Conservation (phyloP, 129 eudicot species). For the Oenanthe sinensis region DNA sequence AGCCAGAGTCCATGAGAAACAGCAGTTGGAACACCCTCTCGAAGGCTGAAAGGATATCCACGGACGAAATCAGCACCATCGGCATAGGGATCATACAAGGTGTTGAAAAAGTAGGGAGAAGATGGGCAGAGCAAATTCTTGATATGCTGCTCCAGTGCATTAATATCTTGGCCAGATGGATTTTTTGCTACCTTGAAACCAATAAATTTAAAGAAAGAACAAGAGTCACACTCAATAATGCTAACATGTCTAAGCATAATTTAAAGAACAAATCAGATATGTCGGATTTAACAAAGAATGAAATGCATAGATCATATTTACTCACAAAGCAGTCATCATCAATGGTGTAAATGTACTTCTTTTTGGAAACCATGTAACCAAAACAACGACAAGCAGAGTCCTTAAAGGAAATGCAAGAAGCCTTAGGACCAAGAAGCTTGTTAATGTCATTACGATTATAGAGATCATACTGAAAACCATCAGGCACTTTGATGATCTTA, state of each 20-base stretch:
- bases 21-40: conserved; percentile 62
- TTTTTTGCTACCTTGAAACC: conserved; percentile 29
- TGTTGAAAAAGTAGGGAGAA: conserved; percentile 86
- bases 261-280: background rate
- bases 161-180: conserved; percentile 73
- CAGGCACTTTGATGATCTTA: conserved; percentile 59
- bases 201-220: background rate
- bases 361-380: conserved; percentile 59
- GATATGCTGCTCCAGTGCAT: conserved; percentile 88
- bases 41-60: conserved; percentile 93
- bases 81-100: conserved; percentile 73
- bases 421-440: conserved; percentile 69
- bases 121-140: conserved; percentile 78
- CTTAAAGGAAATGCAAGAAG: conserved; percentile 23
- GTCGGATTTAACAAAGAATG: background rate
- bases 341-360: conserved; percentile 6
- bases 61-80: conserved; percentile 92
- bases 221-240: too few relatives aligned
- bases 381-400: conserved; percentile 98
- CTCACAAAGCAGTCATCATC: conserved; percentile 10
- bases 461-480: conserved; percentile 67
- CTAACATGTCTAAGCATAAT: too few relatives aligned
- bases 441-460: conserved; percentile 75
- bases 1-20: conserved; percentile 10
- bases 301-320: background rate